Percentiles rank a stretch among this genome's conserved stretches.
phyloP scores from a whole-genome alignment of 352 stramenopile species.

The Pythium diclinum region DNA sequence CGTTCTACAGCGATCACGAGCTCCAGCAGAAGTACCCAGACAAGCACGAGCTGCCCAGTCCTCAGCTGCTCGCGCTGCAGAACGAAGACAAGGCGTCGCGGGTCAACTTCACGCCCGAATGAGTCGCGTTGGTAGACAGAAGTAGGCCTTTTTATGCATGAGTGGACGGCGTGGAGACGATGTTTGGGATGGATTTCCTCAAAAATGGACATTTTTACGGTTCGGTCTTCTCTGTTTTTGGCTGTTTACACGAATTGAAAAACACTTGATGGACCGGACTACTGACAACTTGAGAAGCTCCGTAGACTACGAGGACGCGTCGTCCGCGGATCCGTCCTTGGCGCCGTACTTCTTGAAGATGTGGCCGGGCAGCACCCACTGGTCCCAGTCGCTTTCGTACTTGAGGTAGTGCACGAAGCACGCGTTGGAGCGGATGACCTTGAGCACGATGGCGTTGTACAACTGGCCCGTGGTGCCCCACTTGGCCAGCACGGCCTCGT shows the following conservation, averaged over 20 bases:
- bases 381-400: conserved; percentile 83
- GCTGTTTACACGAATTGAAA: neutral
- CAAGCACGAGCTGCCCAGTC: conserved; percentile 19
- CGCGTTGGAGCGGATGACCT: conserved; percentile 72
- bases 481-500: conserved; percentile 70
- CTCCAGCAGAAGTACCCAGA: conserved; percentile 21
- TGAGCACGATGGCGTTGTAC: conserved; percentile 78
- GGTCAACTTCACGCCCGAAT: conserved; percentile 24
- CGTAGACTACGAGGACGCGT: neutral
- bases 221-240: neutral
- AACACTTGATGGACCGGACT: neutral
- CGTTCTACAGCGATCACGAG: conserved; percentile 28
- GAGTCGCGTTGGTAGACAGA: neutral
- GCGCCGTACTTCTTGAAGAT: conserved; percentile 72
- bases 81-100: conserved; percentile 27
- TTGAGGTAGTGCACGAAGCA: conserved; percentile 83
- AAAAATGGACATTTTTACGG: neutral
- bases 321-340: conserved; percentile 1
- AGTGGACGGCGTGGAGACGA: conserved; percentile 2
- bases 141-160: conserved; percentile 11
- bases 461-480: conserved; percentile 69
- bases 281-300: neutral
- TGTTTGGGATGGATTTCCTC: neutral
- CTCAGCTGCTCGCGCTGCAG: conserved; percentile 12
- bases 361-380: conserved; percentile 73